Percentiles rank a stretch among this genome's conserved stretches.
Evolutionary conservation across 169 alveolate species (phyloP).

Genomic region (Fabrea salina): DNA sequence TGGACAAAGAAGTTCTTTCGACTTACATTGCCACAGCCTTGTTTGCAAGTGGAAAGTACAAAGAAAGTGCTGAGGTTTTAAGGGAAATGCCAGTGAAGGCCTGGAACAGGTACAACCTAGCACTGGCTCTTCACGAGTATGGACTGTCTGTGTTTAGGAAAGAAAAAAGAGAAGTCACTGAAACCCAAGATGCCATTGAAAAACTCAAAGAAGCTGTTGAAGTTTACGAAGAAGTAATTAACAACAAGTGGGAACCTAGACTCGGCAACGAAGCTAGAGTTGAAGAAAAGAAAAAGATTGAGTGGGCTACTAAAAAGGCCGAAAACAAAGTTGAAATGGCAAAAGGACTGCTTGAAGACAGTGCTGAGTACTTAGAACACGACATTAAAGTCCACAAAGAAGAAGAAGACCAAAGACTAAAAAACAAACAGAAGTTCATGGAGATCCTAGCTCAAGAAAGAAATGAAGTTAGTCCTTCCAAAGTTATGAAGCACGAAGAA

Average conservation of each 20-base stretch:
- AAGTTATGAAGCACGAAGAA: too few relatives aligned
- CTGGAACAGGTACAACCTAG: not conserved
- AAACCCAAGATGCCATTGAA: conserved; percentile 1
- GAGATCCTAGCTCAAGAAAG: too few relatives aligned
- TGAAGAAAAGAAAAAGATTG: conserved; percentile 8
- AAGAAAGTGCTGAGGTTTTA: conserved; percentile 16
- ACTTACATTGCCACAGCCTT: not conserved
- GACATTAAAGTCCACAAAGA: too few relatives aligned
- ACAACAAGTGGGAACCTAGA: conserved; percentile 5
- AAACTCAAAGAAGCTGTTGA: conserved; percentile 7
- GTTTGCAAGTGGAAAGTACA: not conserved
- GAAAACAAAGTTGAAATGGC: not conserved
- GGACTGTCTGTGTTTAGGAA: not conserved
- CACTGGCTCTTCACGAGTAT: conserved; percentile 12
- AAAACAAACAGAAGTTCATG: too few relatives aligned
- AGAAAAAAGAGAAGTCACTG: conserved; percentile 1
- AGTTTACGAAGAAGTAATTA: conserved; percentile 3
- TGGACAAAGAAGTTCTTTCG: not conserved
- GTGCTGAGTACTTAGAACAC: not conserved
- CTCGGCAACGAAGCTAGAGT: conserved; percentile 7
- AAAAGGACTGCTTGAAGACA: not conserved
- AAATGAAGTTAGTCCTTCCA: too few relatives aligned
- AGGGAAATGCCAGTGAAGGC: not conserved
- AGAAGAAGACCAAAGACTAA: too few relatives aligned
- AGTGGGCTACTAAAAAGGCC: not conserved